Evolutionary conservation across 805 yeast genomes (phyloP).

Genomic region (Lipomyces mesembrius): DNA sequence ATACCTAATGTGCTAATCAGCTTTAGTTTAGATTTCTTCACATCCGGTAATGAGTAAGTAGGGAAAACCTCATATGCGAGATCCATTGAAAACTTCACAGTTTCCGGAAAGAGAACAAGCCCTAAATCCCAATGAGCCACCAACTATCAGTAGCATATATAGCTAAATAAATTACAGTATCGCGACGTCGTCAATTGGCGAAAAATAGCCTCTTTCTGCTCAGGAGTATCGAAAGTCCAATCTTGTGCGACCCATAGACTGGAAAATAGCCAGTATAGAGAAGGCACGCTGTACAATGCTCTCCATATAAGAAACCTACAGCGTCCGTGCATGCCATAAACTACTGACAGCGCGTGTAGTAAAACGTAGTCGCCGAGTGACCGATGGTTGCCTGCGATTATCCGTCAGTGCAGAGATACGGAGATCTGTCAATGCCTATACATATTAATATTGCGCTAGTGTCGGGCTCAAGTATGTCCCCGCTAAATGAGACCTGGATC

Average conservation of each 20-base stretch:
- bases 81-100: conserved; percentile 50
- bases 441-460: conserved; percentile 28
- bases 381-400: conserved; percentile 26
- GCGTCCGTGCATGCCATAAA: conserved; percentile 27
- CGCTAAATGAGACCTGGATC: conserved; percentile 34
- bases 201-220: conserved; percentile 10
- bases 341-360: conserved; percentile 23
- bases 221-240: conserved; percentile 25
- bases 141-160: neutral
- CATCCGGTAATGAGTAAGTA: neutral
- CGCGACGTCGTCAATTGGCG: neutral
- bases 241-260: conserved; percentile 33
- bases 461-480: conserved; percentile 25
- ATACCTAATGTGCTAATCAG: conserved; percentile 56
- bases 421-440: neutral
- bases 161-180: conserved; percentile 18
- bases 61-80: conserved; percentile 55
- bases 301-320: conserved; percentile 25
- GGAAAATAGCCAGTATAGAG: conserved; percentile 23
- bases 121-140: conserved; percentile 51
- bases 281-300: conserved; percentile 23
- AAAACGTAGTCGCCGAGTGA: conserved; percentile 28
- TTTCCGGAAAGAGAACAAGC: conserved; percentile 85
- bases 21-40: neutral
- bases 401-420: neutral